A percentile compares a stretch with the other conserved stretches of the same genome.
Evolutionary conservation across 208 protist genomes (phyloP).

Genomic region (Leishmania braziliensis): DNA sequence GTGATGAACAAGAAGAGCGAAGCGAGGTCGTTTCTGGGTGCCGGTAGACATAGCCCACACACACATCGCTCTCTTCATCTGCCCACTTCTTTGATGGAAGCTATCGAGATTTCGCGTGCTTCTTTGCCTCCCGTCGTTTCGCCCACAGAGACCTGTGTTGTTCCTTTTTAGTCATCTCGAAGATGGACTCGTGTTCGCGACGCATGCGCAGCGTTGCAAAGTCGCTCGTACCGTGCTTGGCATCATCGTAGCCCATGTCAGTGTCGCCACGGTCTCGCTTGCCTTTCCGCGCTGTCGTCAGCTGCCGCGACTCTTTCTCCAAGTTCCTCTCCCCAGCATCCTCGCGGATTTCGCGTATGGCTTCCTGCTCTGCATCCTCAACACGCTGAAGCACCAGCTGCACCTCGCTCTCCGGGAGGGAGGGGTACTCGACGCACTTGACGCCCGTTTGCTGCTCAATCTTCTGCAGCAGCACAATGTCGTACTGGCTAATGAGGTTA

Average conservation of each 20-base stretch:
- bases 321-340: slow-evolving; percentile 83
- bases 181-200: slow-evolving; percentile 86
- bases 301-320: slow-evolving; percentile 64
- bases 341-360: slow-evolving; percentile 87
- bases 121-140: slow-evolving; percentile 77
- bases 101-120: slow-evolving; percentile 33
- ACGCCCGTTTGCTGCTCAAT: slow-evolving; percentile 97
- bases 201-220: slow-evolving; percentile 88
- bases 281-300: slow-evolving; percentile 74
- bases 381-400: slow-evolving; percentile 82
- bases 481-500: slow-evolving; percentile 96
- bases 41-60: not conserved
- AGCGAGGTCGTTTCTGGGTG: not conserved
- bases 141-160: slow-evolving; percentile 88
- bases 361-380: slow-evolving; percentile 92
- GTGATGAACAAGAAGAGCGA: not conserved
- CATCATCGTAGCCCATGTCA: slow-evolving; percentile 89
- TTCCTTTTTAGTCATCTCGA: slow-evolving; percentile 90
- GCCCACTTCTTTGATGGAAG: not conserved
- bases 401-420: slow-evolving; percentile 75
- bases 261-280: slow-evolving; percentile 76
- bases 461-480: slow-evolving; percentile 98
- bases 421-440: slow-evolving; percentile 90
- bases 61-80: not conserved
- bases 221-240: slow-evolving; percentile 77